Evolutionary conservation across 1,284 basidiomycete species (phyloP).

Genomic region (Ustilago nuda): DNA sequence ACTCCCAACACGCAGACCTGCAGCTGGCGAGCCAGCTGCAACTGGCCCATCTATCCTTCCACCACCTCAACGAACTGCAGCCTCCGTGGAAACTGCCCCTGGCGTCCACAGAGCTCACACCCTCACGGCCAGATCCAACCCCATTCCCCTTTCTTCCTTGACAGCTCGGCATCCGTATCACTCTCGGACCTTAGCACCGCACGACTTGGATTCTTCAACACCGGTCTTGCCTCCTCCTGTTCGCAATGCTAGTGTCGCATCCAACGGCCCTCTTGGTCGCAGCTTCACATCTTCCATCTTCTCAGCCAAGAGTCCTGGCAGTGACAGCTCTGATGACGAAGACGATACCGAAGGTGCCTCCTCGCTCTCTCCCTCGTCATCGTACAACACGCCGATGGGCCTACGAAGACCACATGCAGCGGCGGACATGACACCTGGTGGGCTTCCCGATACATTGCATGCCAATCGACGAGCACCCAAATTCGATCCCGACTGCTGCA

Average conservation of each 20-base stretch:
- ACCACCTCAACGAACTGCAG: constrained; percentile 33
- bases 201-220: constrained; percentile 14
- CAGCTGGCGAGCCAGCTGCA: constrained; percentile 11
- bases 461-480: constrained; percentile 51
- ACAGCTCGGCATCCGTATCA: constrained; percentile 15
- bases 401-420: constrained; percentile 28
- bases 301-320: constrained; percentile 10
- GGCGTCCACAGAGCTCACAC: constrained; percentile 35
- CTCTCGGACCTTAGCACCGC: constrained; percentile 22
- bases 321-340: constrained; percentile 46
- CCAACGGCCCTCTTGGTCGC: constrained; percentile 15
- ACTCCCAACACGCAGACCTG: constrained; percentile 23
- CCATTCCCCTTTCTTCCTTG: constrained; percentile 22
- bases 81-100: constrained; percentile 1
- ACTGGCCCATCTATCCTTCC: constrained; percentile 27
- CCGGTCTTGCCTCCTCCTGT: constrained; percentile 33
- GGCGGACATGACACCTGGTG: constrained; percentile 35
- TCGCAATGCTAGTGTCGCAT: constrained; percentile 12
- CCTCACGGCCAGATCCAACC: constrained; percentile 26
- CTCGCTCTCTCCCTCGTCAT: constrained; percentile 28
- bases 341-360: constrained; percentile 28
- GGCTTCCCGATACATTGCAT: constrained; percentile 47
- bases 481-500: constrained; percentile 46
- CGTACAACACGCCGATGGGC: constrained; percentile 29
- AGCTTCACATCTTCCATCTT: constrained; percentile 28